Base-by-base conservation (phyloP, 495 filamentous ascomycete species). In the Penicillium robsamsonii region DNA sequence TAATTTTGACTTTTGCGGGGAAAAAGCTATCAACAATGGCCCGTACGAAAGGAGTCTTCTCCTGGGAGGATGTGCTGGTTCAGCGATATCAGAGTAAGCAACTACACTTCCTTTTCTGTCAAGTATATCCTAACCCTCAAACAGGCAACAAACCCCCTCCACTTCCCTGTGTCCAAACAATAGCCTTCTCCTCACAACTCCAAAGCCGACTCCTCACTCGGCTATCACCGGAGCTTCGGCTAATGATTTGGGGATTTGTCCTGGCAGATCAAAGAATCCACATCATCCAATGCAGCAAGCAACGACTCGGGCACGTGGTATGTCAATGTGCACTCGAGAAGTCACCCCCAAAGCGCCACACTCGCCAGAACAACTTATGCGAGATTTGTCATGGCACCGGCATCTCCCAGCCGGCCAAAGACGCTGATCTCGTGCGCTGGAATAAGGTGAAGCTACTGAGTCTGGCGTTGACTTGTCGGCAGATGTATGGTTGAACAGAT, bases 11-110 rank as follows among this genome's bases (percentile, higher is more conserved):
- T 20, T 15, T 7, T 29, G 13, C 2, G 11, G 6, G 13, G 12
- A 35, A 15, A 2, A 8, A 38, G 8, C 17, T 37, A 38, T 46
- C 25, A 43, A 20, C 58, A 51, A 78, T 78, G 75, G 65, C 72
- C 13, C 69, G 73, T 53, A 66, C 68, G 42, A 76, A 71, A 60
- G 75, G 75, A 0, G 72, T 76, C 1, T 77, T 77, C 58, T 77
- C 74, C 5, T 77, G 75, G 74, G 74, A 79, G 58, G 75, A 79
- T 66, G 74, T 79, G 8, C 59, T 79, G 38, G 68, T 70, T 20
- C 74, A 79, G 43, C 70, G 73, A 56, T 77, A 76, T 59, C 72
- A 75, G 56, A 77, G 75, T 79, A 22, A 65, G 72, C 29, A 29
- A 17, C 22, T 29, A 6, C 31, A 27, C 25, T 27, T 27, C 25